Percentiles rank a stretch among this genome's conserved stretches.
Evolutionary conservation across 2,329 filamentous ascomycete species (phyloP).

Genomic region (Arthrobotrys iridis): DNA sequence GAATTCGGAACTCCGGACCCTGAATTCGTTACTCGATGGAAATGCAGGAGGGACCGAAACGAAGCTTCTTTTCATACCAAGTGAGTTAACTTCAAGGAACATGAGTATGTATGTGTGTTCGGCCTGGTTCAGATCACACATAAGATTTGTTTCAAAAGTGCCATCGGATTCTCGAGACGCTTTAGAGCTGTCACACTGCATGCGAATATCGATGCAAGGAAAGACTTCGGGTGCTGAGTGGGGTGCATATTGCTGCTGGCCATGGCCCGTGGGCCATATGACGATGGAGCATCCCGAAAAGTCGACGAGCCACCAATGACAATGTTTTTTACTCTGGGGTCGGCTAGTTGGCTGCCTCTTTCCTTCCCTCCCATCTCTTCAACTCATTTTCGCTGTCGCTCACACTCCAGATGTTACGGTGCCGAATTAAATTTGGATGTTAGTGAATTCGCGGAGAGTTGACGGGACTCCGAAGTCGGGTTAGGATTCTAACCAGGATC

Average conservation of each 20-base stretch:
- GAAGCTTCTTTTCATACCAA: conserved; percentile 41
- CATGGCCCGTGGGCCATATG: not conserved
- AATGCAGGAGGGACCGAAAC: conserved; percentile 25
- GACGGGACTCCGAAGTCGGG: conserved; percentile 41
- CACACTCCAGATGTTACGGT: not conserved
- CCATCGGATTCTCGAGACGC: not conserved
- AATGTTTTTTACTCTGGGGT: not conserved
- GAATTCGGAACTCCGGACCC: conserved; percentile 27
- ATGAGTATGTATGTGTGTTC: too few relatives aligned
- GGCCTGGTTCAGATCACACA: not conserved
- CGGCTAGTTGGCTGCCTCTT: not conserved
- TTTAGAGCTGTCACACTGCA: conserved; percentile 29
- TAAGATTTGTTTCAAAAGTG: conserved; percentile 32
- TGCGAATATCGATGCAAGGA: conserved; percentile 34
- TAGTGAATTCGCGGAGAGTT: conserved; percentile 18
- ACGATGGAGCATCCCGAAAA: not conserved
- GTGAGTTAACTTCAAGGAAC: too few relatives aligned
- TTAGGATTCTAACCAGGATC: conserved; percentile 10
- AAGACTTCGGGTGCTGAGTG: conserved; percentile 32
- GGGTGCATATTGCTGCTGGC: conserved; percentile 27
- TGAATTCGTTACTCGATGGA: conserved; percentile 47
- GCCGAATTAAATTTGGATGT: not conserved
- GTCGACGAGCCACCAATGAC: not conserved
- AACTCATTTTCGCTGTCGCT: not conserved
- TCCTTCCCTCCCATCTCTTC: not conserved